A percentile compares a stretch with the other conserved stretches of the same genome.
These are phyloP conservation scores for Didymella glomerata DNA, from an alignment of 2,329 filamentous ascomycete species.

Conservation along the genomic window DNA sequence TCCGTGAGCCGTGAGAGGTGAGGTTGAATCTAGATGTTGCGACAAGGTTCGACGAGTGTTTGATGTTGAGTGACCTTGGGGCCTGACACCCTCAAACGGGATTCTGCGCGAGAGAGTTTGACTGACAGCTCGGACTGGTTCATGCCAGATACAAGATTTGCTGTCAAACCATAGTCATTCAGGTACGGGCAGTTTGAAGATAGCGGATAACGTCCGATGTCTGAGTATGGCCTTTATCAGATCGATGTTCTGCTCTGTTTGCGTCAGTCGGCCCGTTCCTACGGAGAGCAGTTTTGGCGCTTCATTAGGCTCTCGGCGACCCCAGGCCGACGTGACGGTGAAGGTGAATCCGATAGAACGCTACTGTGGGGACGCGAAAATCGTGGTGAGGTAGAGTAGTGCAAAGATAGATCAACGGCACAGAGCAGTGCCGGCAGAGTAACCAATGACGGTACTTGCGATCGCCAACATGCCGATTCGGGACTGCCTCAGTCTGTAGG, in stretches of 20 bases:
- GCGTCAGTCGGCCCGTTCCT: conserved; percentile 6
- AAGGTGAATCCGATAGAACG: background rate
- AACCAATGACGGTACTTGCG: conserved; percentile 4
- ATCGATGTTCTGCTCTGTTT: background rate
- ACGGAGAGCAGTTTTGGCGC: background rate
- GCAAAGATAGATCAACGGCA: conserved; percentile 8
- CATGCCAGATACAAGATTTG: background rate
- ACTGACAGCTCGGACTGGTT: conserved; percentile 6
- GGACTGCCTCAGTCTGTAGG: conserved; percentile 15
- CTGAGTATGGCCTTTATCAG: background rate
- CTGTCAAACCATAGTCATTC: background rate
- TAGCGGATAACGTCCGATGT: background rate
- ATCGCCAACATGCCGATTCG: background rate
- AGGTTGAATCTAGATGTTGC: conserved; percentile 2
- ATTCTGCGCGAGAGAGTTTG: background rate
- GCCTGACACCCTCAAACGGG: conserved; percentile 1
- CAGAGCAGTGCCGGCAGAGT: background rate
- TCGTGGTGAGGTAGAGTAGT: conserved; percentile 3
- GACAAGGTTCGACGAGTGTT: conserved; percentile 12
- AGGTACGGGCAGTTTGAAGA: background rate
- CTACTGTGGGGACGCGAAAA: conserved; percentile 6
- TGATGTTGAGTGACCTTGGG: conserved; percentile 5
- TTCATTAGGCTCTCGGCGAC: conserved; percentile 13
- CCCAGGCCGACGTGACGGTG: background rate
- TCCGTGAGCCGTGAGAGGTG: conserved; percentile 4